A percentile compares a stretch with the other conserved stretches of the same genome.
These are phyloP conservation scores for Physaria fendleri DNA, from an alignment of 345 rosid species.

Conservation along the genomic window DNA sequence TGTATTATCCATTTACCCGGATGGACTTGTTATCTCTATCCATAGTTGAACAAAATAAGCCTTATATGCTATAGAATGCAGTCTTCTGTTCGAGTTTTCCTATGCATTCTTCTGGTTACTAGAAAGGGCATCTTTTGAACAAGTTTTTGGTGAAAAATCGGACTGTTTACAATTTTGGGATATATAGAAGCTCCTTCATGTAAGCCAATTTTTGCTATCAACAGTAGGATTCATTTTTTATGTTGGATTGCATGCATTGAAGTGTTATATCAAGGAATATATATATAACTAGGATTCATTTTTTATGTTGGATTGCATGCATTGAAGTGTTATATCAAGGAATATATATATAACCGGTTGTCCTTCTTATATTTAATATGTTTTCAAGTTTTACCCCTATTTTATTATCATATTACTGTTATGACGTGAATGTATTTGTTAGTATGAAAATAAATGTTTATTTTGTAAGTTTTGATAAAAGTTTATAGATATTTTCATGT, in stretches of 20 bases:
- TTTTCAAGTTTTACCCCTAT: neutral
- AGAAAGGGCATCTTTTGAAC: conserved; percentile 3
- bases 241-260: conserved; percentile 2
- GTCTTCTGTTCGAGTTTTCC: neutral
- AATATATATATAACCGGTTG: neutral
- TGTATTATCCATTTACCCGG: neutral
- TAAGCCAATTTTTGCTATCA: conserved; percentile 6
- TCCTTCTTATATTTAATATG: neutral
- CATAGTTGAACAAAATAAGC: neutral
- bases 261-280: neutral
- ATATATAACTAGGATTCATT: neutral
- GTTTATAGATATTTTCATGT: neutral
- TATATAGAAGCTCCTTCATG: neutral
- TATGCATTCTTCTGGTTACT: neutral
- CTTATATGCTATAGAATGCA: neutral
- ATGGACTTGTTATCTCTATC: neutral
- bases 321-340: conserved; percentile 5
- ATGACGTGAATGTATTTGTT: neutral
- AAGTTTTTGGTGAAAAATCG: conserved; percentile 4
- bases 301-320: neutral
- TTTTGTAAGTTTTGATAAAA: neutral
- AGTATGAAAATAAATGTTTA: neutral
- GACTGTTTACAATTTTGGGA: neutral
- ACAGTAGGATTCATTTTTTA: neutral
- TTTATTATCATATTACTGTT: neutral